A percentile compares a stretch with the other conserved stretches of the same genome.
phyloP scores from a whole-genome alignment of 352 stramenopile genomes.

The Bremia lactucae region DNA sequence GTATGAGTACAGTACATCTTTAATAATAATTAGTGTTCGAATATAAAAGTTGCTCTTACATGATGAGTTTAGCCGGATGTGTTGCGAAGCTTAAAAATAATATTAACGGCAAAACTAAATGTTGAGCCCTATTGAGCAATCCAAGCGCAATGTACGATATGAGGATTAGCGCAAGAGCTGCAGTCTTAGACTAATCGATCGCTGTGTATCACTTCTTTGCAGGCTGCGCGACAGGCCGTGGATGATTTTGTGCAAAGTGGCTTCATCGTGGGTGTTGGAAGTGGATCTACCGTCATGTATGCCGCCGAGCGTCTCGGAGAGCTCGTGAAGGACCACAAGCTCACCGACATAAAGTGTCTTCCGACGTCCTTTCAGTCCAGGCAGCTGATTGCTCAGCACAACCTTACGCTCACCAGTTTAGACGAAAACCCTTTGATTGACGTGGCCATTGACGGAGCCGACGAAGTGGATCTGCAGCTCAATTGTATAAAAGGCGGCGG shows the following conservation, averaged over 20 bases:
- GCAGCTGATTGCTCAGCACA: constrained; percentile 82
- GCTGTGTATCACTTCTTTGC: constrained; percentile 2
- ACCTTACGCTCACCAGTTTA: constrained; percentile 70
- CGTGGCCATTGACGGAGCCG: constrained; percentile 97
- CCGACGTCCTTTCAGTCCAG: constrained; percentile 96
- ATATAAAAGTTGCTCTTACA: no score
- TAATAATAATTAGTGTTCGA: no score
- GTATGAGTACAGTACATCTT: no score
- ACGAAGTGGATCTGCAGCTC: constrained; percentile 94
- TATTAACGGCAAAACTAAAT: no score
- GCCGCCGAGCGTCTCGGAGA: constrained; percentile 94
- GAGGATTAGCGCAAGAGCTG: background rate
- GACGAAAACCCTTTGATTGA: constrained; percentile 87
- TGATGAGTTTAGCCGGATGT: no score
- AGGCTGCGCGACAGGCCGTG: constrained; percentile 79
- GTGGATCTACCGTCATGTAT: constrained; percentile 96
- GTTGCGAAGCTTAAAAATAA: no score
- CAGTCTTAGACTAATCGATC: background rate
- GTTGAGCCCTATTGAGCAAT: constrained; percentile 55
- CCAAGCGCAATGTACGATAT: constrained; percentile 49
- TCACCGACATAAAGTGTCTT: constrained; percentile 92
- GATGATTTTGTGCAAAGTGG: constrained; percentile 90
- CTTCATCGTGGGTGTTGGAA: constrained; percentile 96
- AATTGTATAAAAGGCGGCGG: constrained; percentile 98
- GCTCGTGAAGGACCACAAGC: constrained; percentile 83